phyloP scores from a whole-genome alignment of 768 basidiomycete genomes.

The Amanita brunnescens region DNA sequence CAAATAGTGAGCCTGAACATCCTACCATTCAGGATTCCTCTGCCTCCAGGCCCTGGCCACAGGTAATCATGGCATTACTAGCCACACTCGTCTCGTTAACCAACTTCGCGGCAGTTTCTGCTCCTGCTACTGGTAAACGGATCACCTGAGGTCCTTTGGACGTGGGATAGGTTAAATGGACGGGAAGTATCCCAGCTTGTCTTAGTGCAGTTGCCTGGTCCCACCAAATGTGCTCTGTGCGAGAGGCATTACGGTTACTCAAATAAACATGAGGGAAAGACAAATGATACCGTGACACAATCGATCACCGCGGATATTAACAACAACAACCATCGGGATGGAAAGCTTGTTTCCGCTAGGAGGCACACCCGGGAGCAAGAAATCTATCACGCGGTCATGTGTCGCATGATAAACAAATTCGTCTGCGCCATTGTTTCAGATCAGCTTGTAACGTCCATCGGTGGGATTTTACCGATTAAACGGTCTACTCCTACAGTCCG shows the following conservation, averaged over 20 bases:
- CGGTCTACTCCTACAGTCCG: conserved; percentile 44
- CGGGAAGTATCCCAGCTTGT: conserved; percentile 29
- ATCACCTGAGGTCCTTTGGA: conserved; percentile 16
- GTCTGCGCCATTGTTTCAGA: conserved; percentile 21
- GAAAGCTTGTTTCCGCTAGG: conserved; percentile 38
- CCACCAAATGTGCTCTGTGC: conserved; percentile 37
- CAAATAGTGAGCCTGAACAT: too few species aligned
- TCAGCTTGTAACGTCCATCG: neutral
- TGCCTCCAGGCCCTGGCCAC: conserved; percentile 15
- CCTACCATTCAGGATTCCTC: conserved; percentile 12
- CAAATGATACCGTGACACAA: conserved; percentile 24
- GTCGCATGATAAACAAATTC: conserved; percentile 43
- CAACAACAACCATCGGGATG: conserved; percentile 48
- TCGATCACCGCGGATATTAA: conserved; percentile 37
- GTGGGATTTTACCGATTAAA: conserved; percentile 31
- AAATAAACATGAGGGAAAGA: neutral
- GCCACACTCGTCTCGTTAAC: conserved; percentile 26
- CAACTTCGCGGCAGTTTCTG: conserved; percentile 27
- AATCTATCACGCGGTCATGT: conserved; percentile 35
- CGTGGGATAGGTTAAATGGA: conserved; percentile 21
- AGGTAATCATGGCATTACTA: conserved; percentile 30
- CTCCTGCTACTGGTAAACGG: conserved; percentile 29
- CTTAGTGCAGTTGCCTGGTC: conserved; percentile 31
- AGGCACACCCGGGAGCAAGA: conserved; percentile 45
- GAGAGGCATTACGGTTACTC: neutral